A percentile compares a stretch with the other conserved stretches of the same genome.
Evolutionary conservation across 2,329 filamentous ascomycete species (phyloP).

Genomic region (Talaromyces pinophilus): DNA sequence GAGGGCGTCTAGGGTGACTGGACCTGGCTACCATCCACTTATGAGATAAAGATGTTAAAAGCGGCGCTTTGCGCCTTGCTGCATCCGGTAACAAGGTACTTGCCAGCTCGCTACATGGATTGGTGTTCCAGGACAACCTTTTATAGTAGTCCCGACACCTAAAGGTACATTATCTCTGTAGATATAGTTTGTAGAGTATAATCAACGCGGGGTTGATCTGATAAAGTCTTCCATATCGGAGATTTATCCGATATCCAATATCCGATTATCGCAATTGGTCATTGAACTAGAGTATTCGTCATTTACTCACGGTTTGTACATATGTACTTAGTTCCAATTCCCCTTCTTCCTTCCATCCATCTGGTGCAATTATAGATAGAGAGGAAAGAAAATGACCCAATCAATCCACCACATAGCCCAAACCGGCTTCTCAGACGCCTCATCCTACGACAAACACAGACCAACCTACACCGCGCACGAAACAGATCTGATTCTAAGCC

Average conservation of each 20-base stretch:
- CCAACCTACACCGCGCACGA: conserved; percentile 65
- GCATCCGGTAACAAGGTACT: too few relatives aligned
- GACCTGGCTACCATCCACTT: too few relatives aligned
- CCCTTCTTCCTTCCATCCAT: neutral
- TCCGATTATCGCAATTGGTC: neutral
- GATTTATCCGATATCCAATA: conserved; percentile 18
- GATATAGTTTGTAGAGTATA: neutral
- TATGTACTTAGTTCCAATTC: neutral
- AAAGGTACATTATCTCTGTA: too few relatives aligned
- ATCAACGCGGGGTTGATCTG: neutral
- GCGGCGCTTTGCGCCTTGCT: too few relatives aligned
- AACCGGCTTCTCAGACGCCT: conserved; percentile 64
- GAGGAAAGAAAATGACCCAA: conserved; percentile 2
- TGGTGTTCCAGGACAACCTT: too few relatives aligned
- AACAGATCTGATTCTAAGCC: conserved; percentile 59
- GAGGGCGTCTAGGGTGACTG: too few relatives aligned
- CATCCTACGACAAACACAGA: conserved; percentile 66
- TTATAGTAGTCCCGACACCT: too few relatives aligned
- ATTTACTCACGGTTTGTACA: neutral
- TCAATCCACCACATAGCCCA: conserved; percentile 19
- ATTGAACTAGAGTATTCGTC: neutral
- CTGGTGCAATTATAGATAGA: neutral
- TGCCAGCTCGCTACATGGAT: too few relatives aligned
- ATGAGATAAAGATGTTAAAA: too few relatives aligned
- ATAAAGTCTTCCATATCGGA: conserved; percentile 1